Percentiles rank a stretch among this genome's conserved stretches.
Conservation (phyloP, 225 moss, liverwort and hornwort species). For the Neckera pumila region DNA sequence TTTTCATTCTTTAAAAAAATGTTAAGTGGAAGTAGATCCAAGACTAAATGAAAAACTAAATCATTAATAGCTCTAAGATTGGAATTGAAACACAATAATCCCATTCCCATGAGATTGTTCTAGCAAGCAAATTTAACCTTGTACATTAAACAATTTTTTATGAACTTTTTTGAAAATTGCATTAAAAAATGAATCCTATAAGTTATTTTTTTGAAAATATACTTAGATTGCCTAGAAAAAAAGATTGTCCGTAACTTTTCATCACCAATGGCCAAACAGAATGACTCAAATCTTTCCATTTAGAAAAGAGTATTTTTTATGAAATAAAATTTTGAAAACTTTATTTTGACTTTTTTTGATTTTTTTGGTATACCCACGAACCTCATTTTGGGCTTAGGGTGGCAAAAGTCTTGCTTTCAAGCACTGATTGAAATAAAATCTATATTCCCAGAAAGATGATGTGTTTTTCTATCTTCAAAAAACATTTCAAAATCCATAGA, state of each 20-base stretch:
- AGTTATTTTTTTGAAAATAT: neutral
- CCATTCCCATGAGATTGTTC: neutral
- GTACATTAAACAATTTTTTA: accelerated
- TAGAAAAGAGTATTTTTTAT: neutral
- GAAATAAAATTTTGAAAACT: neutral
- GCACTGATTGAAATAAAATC: neutral
- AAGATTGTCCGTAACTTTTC: neutral
- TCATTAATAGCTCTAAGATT: too few species aligned
- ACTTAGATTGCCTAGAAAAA: accelerated
- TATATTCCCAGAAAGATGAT: accelerated
- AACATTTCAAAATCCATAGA: neutral
- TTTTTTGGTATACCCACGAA: too few species aligned
- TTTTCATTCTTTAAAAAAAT: neutral
- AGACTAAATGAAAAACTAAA: neutral
- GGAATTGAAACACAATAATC: neutral
- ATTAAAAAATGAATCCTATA: neutral
- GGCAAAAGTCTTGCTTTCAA: accelerated
- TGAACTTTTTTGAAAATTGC: neutral
- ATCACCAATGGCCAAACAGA: neutral
- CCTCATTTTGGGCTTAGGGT: neutral
- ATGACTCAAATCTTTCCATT: neutral
- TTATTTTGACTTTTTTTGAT: neutral
- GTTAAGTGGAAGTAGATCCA: accelerated
- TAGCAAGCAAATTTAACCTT: neutral
- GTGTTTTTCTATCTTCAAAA: neutral